Percentiles rank a stretch among this genome's conserved stretches.
phyloP scores from a whole-genome alignment of 129 eudicot genomes.

The Rutidosis leptorrhynchoides region DNA sequence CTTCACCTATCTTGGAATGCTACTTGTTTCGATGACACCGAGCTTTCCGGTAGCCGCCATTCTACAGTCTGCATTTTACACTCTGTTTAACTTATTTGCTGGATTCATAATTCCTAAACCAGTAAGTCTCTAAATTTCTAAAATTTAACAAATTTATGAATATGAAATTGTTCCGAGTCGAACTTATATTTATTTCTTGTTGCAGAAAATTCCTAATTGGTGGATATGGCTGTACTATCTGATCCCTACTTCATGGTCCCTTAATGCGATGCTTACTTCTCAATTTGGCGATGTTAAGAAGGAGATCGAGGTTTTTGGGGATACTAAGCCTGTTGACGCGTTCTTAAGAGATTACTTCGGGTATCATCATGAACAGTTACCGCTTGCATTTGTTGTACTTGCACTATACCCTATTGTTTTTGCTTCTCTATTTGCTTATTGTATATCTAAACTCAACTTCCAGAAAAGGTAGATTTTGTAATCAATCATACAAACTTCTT shows the following conservation, averaged over 20 bases:
- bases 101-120: conserved; percentile 65
- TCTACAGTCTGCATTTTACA: conserved; percentile 39
- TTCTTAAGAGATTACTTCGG: conserved; percentile 61
- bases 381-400: conserved; percentile 39
- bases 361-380: conserved; percentile 46
- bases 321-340: conserved; percentile 37
- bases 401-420: conserved; percentile 40
- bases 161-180: not conserved
- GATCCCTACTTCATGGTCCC: conserved; percentile 62
- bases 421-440: conserved; percentile 55
- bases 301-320: conserved; percentile 46
- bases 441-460: conserved; percentile 51
- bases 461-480: conserved; percentile 46
- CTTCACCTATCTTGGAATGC: conserved; percentile 64
- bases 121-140: conserved; percentile 32
- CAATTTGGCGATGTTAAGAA: conserved; percentile 60
- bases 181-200: not conserved
- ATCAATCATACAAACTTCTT: not conserved
- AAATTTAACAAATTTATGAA: not conserved
- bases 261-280: conserved; percentile 63
- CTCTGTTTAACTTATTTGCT: conserved; percentile 44
- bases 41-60: conserved; percentile 56
- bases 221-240: conserved; percentile 76
- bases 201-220: conserved; percentile 74
- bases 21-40: conserved; percentile 60